Base-by-base conservation (phyloP, 768 basidiomycete species). In the Tephrocybe sp. region DNA sequence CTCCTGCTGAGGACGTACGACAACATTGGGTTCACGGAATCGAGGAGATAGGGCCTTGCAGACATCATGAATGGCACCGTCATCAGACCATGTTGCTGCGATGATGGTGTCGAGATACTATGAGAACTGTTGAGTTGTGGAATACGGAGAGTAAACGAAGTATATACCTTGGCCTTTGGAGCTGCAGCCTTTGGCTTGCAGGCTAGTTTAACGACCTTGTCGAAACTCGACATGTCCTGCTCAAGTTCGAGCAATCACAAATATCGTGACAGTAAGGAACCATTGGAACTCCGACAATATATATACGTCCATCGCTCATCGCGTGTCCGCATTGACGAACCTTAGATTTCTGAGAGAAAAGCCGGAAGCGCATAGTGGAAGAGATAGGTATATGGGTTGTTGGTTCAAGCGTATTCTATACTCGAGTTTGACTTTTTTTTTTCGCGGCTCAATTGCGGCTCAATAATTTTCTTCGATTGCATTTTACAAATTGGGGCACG, bases 91-190 rank as follows among this genome's bases (percentile, higher is more conserved):
- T n/a, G 96, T 98, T 25, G 93, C 92, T 46, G 92, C 87, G 57
- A 99, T 87, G 67, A 99, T 93, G 19, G 91, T 86, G 74, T 98
- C 95, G 53, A 99, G 79, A 73, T 98, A 99, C 93, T 98, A 64
- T 19, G 39, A 36, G 36, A 15, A 15, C 18, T 25, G 16, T 30
- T 56, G 26, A 49, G 16, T 24, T 18, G 44, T 36, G 7, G 18
- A 46, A 44, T 46, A 42, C 21, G 11, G 22, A 48, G 30, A 36
- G 57, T 22, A 41, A 34, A 41, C 19, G 12, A 26, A 46, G 42
- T 52, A 18, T 9, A 9, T 51, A 92, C 95, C 81, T 99, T 99
- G 56, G 92, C 72, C 72, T 99, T 99, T 54, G 97, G 97, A 2
- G 92, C 86, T 2, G 92, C 92, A 38, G 91, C 84, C 74, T 98